phyloP scores from a whole-genome alignment of 306 rosid genomes.

The Vicia sativa region DNA sequence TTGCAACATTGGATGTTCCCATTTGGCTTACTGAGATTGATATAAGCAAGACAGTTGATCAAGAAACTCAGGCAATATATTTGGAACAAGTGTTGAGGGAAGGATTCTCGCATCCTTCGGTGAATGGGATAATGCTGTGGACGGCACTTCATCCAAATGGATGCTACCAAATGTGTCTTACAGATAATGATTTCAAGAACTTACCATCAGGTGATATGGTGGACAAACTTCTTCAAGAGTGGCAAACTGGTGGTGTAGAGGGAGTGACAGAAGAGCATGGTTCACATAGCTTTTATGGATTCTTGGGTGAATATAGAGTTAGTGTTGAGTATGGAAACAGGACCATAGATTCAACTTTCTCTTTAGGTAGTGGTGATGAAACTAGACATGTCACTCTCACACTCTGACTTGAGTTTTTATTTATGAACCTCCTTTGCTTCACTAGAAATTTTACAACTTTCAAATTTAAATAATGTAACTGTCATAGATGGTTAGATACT shows the following conservation, averaged over 20 bases:
- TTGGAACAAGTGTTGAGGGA: constrained; percentile 81
- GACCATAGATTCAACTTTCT: constrained; percentile 60
- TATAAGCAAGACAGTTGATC: constrained; percentile 63
- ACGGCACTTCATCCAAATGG: constrained; percentile 77
- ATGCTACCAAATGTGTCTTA: constrained; percentile 91
- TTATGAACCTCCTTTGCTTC: not conserved
- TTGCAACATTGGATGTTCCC: constrained; percentile 81
- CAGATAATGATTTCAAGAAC: constrained; percentile 62
- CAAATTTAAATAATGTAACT: not conserved
- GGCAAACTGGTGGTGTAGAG: constrained; percentile 57
- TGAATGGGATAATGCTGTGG: constrained; percentile 93
- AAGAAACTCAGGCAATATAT: constrained; percentile 66
- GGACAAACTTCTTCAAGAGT: constrained; percentile 77
- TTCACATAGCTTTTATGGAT: constrained; percentile 75
- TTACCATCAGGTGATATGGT: constrained; percentile 82
- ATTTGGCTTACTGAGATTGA: constrained; percentile 96
- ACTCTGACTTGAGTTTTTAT: constrained; percentile 27
- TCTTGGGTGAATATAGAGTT: constrained; percentile 74
- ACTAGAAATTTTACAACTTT: not conserved
- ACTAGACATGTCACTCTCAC: constrained; percentile 66
- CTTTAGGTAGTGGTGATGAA: constrained; percentile 62
- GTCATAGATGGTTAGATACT: not conserved
- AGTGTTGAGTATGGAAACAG: constrained; percentile 48
- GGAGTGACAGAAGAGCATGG: constrained; percentile 68
- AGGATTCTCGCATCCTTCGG: constrained; percentile 83